Evolutionary conservation across 148 eudicot genomes (phyloP).

Genomic region (Drosera capensis): DNA sequence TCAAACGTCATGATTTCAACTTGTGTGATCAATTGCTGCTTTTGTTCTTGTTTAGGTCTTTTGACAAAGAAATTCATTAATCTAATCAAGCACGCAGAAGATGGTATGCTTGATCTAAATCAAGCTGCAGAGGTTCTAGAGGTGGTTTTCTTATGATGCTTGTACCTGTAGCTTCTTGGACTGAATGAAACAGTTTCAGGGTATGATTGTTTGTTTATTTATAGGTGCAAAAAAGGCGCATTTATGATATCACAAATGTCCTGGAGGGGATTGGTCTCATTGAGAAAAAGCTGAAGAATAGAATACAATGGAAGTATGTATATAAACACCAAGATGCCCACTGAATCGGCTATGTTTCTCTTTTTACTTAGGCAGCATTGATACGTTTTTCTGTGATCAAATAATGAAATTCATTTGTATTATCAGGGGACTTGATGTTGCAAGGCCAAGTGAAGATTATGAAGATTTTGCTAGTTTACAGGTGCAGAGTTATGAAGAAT

Average conservation of each 20-base stretch:
- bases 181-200: background rate
- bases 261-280: constrained; percentile 88
- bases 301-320: constrained; percentile 97
- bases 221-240: constrained; percentile 91
- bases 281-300: constrained; percentile 89
- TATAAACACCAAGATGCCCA: background rate
- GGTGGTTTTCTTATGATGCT: constrained; percentile 22
- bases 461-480: constrained; percentile 54
- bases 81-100: constrained; percentile 87
- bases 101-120: constrained; percentile 94
- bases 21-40: background rate
- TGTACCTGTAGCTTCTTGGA: background rate
- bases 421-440: constrained; percentile 75
- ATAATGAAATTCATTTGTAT: constrained; percentile 16
- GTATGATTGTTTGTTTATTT: constrained; percentile 4
- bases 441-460: constrained; percentile 66
- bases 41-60: constrained; percentile 35
- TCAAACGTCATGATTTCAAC: background rate
- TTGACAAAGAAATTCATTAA: constrained; percentile 83
- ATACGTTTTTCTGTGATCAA: background rate
- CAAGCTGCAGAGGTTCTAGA: constrained; percentile 86
- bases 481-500: constrained; percentile 16
- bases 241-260: constrained; percentile 89
- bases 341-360: background rate
- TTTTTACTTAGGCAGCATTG: background rate